Conservation (phyloP, 345 rosid genomes). For the Eucalyptus erythrocorys region DNA sequence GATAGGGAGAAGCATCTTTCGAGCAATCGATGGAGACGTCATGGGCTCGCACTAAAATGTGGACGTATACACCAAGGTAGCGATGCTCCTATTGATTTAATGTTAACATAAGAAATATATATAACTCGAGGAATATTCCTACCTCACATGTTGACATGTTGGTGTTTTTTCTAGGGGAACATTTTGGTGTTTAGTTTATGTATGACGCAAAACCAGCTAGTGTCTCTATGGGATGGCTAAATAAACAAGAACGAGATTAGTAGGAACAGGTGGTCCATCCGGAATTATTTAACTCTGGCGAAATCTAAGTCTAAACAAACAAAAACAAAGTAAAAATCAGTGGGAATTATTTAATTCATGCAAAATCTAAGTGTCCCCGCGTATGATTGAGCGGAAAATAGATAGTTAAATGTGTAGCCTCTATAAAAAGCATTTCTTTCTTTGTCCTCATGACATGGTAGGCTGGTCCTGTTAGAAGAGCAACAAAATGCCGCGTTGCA, state of each 20-base stretch:
- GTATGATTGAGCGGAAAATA: background rate
- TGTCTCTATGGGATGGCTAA: background rate
- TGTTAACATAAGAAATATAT: background rate
- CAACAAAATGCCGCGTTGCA: background rate
- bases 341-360: background rate
- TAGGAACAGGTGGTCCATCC: background rate
- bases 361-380: background rate
- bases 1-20: background rate
- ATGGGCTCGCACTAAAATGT: background rate
- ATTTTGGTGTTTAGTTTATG: background rate
- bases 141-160: background rate
- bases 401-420: background rate
- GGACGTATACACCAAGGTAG: background rate
- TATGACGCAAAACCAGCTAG: background rate
- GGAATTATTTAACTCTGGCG: background rate
- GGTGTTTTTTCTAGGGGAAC: background rate
- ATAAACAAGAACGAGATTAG: background rate
- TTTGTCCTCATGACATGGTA: background rate
- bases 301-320: background rate
- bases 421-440: background rate
- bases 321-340: background rate
- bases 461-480: background rate
- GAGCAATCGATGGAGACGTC: background rate
- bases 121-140: background rate
- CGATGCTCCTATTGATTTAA: background rate